Conservation (phyloP, 2,329 filamentous ascomycete genomes). For the Aspergillus ochraceus region DNA sequence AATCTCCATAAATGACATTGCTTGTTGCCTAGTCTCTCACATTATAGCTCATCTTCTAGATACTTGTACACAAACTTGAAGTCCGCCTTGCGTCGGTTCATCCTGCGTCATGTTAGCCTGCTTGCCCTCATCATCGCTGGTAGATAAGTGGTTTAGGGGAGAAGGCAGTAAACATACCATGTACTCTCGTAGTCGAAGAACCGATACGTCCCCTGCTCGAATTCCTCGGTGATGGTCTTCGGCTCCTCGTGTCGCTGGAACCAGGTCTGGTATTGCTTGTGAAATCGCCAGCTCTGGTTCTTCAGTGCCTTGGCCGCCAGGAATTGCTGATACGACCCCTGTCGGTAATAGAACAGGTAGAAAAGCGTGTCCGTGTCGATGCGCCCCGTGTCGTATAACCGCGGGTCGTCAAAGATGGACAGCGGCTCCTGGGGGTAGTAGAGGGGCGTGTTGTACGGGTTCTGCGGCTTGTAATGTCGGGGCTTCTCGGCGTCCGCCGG, state of each 20-base stretch:
- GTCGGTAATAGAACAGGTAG: slow-evolving; percentile 98
- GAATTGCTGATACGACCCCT: slow-evolving; percentile 93
- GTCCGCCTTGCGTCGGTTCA: slow-evolving; percentile 96
- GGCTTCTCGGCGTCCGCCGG: slow-evolving; percentile 77
- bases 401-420: slow-evolving; percentile 84
- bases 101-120: slow-evolving; percentile 58
- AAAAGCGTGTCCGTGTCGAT: slow-evolving; percentile 97
- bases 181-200: slow-evolving; percentile 99
- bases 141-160: not conserved
- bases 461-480: slow-evolving; percentile 79
- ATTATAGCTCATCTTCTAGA: slow-evolving; percentile 83
- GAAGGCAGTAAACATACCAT: slow-evolving; percentile 64
- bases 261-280: slow-evolving; percentile 99
- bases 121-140: not conserved
- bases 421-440: slow-evolving; percentile 94
- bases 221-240: slow-evolving; percentile 98
- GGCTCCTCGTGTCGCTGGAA: slow-evolving; percentile 98
- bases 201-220: slow-evolving; percentile 96
- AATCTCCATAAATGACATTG: not conserved
- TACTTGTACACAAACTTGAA: slow-evolving; percentile 99
- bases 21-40: slow-evolving; percentile 9
- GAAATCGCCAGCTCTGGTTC: slow-evolving; percentile 97
- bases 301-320: slow-evolving; percentile 95
- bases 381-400: slow-evolving; percentile 70
- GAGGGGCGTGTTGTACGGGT: slow-evolving; percentile 72